Percentiles rank a stretch among this genome's conserved stretches.
These are phyloP conservation scores for Venturia asperata DNA, from an alignment of 2,329 filamentous ascomycete genomes.

Conservation along the genomic window DNA sequence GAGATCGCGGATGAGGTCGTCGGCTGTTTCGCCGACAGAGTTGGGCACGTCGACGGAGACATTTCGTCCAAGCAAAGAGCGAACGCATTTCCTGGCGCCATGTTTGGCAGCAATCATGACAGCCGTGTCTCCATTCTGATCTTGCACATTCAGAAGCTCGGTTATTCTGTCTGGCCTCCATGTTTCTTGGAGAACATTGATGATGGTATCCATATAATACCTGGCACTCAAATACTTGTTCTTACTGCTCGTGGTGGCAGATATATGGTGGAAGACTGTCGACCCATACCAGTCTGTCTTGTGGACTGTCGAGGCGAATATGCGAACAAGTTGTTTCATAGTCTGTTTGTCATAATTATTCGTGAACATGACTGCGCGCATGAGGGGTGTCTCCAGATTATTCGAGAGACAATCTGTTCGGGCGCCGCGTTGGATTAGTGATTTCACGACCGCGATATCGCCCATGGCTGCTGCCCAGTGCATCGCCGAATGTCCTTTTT, in stretches of 20 bases:
- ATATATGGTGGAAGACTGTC: slow-evolving; percentile 91
- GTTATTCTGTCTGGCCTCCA: slow-evolving; percentile 71
- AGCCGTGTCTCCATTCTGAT: slow-evolving; percentile 84
- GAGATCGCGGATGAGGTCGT: slow-evolving; percentile 68
- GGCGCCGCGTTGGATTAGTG: slow-evolving; percentile 75
- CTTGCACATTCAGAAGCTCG: slow-evolving; percentile 70
- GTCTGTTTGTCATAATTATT: slow-evolving; percentile 94
- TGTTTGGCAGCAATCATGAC: slow-evolving; percentile 83
- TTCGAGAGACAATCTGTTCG: slow-evolving; percentile 60
- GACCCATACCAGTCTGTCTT: slow-evolving; percentile 72
- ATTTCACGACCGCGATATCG: slow-evolving; percentile 82
- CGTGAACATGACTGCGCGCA: slow-evolving; percentile 90
- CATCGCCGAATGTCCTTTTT: slow-evolving; percentile 83
- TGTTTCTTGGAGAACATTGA: slow-evolving; percentile 77
- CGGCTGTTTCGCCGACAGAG: slow-evolving; percentile 70
- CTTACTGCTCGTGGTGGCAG: slow-evolving; percentile 76
- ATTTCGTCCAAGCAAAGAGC: slow-evolving; percentile 63
- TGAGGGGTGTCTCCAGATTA: slow-evolving; percentile 74
- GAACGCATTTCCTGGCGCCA: slow-evolving; percentile 68
- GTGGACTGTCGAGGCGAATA: slow-evolving; percentile 75
- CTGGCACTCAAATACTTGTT: slow-evolving; percentile 82
- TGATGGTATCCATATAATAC: slow-evolving; percentile 87
- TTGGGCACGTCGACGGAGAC: slow-evolving; percentile 80
- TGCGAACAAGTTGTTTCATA: slow-evolving; percentile 75
- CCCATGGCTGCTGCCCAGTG: slow-evolving; percentile 99